Conservation (phyloP, 2,329 filamentous ascomycete species). For the Colletotrichum chrysophilum region DNA sequence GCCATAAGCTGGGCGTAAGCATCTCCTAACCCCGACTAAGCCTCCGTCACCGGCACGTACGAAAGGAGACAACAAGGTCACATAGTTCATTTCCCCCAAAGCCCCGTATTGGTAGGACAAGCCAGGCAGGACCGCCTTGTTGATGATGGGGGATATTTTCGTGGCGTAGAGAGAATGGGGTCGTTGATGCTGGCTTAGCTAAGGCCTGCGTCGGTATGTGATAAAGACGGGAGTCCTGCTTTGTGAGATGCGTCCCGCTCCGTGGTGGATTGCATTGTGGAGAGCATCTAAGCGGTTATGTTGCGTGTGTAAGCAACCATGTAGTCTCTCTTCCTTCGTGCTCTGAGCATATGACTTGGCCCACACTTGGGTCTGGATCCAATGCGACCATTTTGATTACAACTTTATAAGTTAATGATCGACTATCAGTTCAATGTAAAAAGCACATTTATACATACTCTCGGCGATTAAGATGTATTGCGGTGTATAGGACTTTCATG, state of each 20-base stretch:
- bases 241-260: constrained; percentile 13
- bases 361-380: no score
- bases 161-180: not conserved
- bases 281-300: not conserved
- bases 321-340: no score
- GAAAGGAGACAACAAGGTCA: not conserved
- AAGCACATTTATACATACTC: no score
- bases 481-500: no score
- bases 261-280: not conserved
- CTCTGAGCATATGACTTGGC: no score
- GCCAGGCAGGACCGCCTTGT: not conserved
- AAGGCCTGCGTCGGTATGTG: constrained; percentile 1
- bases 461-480: no score
- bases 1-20: not conserved
- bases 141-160: not conserved
- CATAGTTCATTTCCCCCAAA: not conserved
- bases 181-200: constrained; percentile 6
- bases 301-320: constrained; percentile 10
- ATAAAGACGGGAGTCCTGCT: constrained; percentile 1
- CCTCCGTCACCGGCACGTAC: not conserved
- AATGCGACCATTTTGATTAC: no score
- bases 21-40: not conserved
- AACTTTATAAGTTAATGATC: no score
- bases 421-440: no score
- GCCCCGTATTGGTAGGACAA: not conserved